phyloP scores from a whole-genome alignment of 352 stramenopile species.

The Phytophthora macrochlamydospora region DNA sequence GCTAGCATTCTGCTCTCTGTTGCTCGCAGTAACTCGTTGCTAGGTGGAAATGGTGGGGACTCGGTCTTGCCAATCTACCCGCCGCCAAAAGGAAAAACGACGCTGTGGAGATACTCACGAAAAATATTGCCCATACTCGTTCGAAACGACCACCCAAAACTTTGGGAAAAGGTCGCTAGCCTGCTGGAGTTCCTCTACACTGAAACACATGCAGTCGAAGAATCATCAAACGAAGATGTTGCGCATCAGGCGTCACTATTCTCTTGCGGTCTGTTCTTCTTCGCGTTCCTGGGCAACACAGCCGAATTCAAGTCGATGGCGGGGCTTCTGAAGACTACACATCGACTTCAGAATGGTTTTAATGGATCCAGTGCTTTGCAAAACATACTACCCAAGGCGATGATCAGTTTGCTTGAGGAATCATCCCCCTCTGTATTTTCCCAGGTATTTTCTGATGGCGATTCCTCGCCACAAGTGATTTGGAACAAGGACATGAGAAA shows the following conservation, averaged over 20 bases:
- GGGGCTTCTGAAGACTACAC: slow-evolving; percentile 69
- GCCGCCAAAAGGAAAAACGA: slow-evolving; percentile 52
- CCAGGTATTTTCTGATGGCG: slow-evolving; percentile 87
- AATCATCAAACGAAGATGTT: slow-evolving; percentile 35
- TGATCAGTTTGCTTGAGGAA: slow-evolving; percentile 91
- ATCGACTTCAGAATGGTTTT: slow-evolving; percentile 60
- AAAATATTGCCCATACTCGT: slow-evolving; percentile 63
- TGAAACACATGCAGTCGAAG: slow-evolving; percentile 22
- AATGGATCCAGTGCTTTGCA: slow-evolving; percentile 71
- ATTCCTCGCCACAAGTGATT: slow-evolving; percentile 92
- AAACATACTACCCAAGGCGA: slow-evolving; percentile 88
- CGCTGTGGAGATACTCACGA: slow-evolving; percentile 51
- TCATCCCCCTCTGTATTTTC: slow-evolving; percentile 85
- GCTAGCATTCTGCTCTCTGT: slow-evolving; percentile 65
- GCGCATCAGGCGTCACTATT: slow-evolving; percentile 53
- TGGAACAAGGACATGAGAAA: slow-evolving; percentile 94
- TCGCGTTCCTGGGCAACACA: slow-evolving; percentile 62
- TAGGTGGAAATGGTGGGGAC: slow-evolving; percentile 24
- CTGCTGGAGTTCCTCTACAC: slow-evolving; percentile 75
- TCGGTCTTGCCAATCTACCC: slow-evolving; percentile 52
- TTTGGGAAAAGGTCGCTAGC: slow-evolving; percentile 59
- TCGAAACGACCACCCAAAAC: slow-evolving; percentile 44
- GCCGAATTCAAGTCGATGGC: slow-evolving; percentile 64
- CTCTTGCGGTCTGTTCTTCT: slow-evolving; percentile 76
- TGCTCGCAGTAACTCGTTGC: slow-evolving; percentile 67